A percentile compares a stretch with the other conserved stretches of the same genome.
These are phyloP conservation scores for Fusarium coicis DNA, from an alignment of 2,329 filamentous ascomycete species.

Conservation along the genomic window DNA sequence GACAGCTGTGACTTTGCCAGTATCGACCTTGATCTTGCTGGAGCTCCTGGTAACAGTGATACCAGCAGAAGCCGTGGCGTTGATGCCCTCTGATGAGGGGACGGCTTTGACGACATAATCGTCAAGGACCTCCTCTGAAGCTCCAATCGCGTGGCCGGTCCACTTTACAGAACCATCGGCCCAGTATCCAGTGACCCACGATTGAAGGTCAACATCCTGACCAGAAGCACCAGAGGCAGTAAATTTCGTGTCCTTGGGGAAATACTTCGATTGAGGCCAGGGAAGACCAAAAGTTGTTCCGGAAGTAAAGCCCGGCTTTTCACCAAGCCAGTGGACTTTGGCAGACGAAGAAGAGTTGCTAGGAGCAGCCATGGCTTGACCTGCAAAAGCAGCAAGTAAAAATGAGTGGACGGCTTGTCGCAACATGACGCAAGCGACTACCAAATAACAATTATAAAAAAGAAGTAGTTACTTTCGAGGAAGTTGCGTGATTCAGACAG, in stretches of 20 bases:
- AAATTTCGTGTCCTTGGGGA: constrained; percentile 51
- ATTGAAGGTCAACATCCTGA: constrained; percentile 50
- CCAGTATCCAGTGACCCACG: constrained; percentile 70
- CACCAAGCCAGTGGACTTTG: constrained; percentile 54
- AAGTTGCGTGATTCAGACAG: neutral
- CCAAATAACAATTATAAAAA: neutral
- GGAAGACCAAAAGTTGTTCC: constrained; percentile 59
- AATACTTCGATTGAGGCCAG: constrained; percentile 55
- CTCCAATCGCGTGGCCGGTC: constrained; percentile 66
- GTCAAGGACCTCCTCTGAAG: constrained; percentile 52
- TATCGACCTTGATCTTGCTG: constrained; percentile 53
- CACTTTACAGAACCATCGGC: constrained; percentile 70
- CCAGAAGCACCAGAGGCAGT: constrained; percentile 42
- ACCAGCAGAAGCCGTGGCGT: constrained; percentile 9
- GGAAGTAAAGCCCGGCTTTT: constrained; percentile 47
- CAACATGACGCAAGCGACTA: constrained; percentile 31
- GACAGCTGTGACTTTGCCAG: constrained; percentile 55
- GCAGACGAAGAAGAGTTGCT: constrained; percentile 37
- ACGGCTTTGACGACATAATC: constrained; percentile 53
- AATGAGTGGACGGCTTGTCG: constrained; percentile 39
- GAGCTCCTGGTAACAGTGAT: constrained; percentile 33
- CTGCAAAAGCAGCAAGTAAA: constrained; percentile 19
- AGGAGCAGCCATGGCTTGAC: constrained; percentile 21
- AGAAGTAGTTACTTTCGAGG: neutral
- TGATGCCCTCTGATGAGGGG: constrained; percentile 13